Evolutionary conservation across 78 protist genomes (phyloP).

Genomic region (Emiliania huxleyi): DNA sequence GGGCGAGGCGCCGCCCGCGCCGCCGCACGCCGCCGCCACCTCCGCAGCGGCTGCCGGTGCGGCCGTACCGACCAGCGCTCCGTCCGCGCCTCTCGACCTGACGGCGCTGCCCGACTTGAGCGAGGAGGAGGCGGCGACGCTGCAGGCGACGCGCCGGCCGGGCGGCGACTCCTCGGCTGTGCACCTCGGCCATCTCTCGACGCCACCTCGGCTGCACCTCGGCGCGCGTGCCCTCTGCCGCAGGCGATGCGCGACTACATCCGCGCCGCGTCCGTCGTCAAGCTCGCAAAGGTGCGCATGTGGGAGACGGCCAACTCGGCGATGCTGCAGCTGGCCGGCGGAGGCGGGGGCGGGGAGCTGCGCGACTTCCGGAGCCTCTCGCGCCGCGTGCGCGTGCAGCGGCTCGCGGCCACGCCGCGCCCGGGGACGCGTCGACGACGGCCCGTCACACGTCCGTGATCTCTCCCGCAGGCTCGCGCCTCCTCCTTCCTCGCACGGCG

Average conservation of each 20-base stretch:
- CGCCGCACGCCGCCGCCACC: too few relatives aligned
- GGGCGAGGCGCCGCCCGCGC: too few relatives aligned
- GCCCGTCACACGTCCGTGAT: too few relatives aligned
- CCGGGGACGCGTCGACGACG: neutral
- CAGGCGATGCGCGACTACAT: conserved; percentile 1
- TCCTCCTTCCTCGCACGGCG: too few relatives aligned
- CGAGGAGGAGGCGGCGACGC: neutral
- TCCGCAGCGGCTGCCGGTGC: neutral
- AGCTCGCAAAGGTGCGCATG: neutral
- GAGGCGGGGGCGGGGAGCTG: neutral
- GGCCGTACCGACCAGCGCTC: too few relatives aligned
- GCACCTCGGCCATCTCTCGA: too few relatives aligned
- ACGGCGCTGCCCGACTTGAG: neutral
- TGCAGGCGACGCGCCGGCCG: too few relatives aligned
- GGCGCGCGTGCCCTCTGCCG: too few relatives aligned
- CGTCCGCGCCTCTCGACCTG: neutral
- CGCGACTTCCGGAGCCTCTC: neutral
- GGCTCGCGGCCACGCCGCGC: neutral
- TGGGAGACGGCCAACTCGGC: neutral
- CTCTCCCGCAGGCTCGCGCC: too few relatives aligned
- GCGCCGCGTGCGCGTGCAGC: neutral
- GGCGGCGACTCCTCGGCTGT: too few relatives aligned
- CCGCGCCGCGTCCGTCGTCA: neutral
- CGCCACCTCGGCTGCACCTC: too few relatives aligned
- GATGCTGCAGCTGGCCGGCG: neutral